These are phyloP conservation scores for Colletotrichum sp. DNA, from an alignment of 2,329 filamentous ascomycete genomes.

Conservation along the genomic window DNA sequence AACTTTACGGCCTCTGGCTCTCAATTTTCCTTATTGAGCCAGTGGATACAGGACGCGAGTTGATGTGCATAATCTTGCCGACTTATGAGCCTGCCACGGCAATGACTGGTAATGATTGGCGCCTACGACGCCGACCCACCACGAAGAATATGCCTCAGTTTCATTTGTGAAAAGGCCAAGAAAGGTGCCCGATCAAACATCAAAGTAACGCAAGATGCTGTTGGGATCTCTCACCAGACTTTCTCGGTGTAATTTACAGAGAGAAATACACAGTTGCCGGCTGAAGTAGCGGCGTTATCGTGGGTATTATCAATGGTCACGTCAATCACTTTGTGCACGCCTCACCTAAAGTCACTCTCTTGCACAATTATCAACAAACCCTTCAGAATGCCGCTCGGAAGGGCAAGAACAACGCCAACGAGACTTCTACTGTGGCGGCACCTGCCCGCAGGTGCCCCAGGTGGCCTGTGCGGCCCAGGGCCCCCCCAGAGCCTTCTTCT, in stretches of 20 bases:
- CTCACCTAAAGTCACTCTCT: background rate
- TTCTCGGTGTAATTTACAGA: accelerated
- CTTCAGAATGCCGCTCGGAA: background rate
- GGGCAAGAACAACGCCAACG: background rate
- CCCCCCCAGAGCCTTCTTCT: too few relatives aligned
- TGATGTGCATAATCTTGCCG: background rate
- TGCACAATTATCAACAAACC: background rate
- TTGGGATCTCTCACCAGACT: background rate
- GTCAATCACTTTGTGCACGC: background rate
- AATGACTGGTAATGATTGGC: background rate
- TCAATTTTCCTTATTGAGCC: accelerated
- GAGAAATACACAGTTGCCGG: accelerated
- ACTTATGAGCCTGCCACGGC: background rate
- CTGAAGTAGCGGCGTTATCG: accelerated
- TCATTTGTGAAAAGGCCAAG: background rate
- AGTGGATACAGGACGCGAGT: background rate
- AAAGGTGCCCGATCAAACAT: background rate
- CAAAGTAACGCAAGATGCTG: background rate
- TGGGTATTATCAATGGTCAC: accelerated
- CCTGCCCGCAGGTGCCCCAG: too few relatives aligned
- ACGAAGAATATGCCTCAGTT: background rate
- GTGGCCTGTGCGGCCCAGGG: too few relatives aligned
- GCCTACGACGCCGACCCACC: background rate
- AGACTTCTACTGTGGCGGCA: background rate
- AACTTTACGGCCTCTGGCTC: accelerated